Evolutionary conservation across 805 yeast genomes (phyloP).

Genomic region (Candida palmyrensis): DNA sequence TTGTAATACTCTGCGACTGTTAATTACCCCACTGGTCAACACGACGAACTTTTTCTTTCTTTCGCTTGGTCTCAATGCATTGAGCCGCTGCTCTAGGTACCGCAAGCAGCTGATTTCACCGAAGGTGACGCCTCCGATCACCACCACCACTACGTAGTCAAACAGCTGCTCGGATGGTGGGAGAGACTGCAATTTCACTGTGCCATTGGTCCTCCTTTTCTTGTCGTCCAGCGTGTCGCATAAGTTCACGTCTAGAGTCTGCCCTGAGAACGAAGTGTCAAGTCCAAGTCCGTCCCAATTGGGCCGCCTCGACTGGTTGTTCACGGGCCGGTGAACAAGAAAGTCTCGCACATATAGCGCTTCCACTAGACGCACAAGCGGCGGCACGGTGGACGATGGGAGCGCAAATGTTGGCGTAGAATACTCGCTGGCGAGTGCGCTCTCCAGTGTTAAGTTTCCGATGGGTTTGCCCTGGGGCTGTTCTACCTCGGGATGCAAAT

Average conservation of each 20-base stretch:
- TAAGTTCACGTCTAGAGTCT: slow-evolving; percentile 31
- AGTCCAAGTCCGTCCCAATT: slow-evolving; percentile 42
- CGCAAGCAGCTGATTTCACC: slow-evolving; percentile 75
- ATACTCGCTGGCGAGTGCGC: slow-evolving; percentile 27
- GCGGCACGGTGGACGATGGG: slow-evolving; percentile 76
- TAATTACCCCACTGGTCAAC: slow-evolving; percentile 41
- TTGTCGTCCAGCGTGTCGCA: slow-evolving; percentile 20
- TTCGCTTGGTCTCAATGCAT: slow-evolving; percentile 7
- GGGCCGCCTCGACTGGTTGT: slow-evolving; percentile 30
- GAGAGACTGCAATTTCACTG: slow-evolving; percentile 5
- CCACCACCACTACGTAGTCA: slow-evolving; percentile 41
- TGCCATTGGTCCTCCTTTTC: slow-evolving; percentile 5
- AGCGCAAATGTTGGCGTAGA: slow-evolving; percentile 56
- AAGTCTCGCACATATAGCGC: slow-evolving; percentile 56
- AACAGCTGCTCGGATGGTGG: not conserved
- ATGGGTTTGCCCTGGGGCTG: too few relatives aligned
- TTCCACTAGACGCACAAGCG: slow-evolving; percentile 65
- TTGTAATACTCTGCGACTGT: slow-evolving; percentile 25
- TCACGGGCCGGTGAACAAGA: slow-evolving; percentile 35
- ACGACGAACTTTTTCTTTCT: slow-evolving; percentile 33
- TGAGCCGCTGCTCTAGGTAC: slow-evolving; percentile 46
- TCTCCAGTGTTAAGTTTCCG: slow-evolving; percentile 7
- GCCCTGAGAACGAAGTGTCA: slow-evolving; percentile 38
- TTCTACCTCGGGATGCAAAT: slow-evolving; percentile 37
- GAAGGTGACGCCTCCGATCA: slow-evolving; percentile 83